phyloP scores from a whole-genome alignment of 2,329 filamentous ascomycete species.

The Lecanicillium sp. region DNA sequence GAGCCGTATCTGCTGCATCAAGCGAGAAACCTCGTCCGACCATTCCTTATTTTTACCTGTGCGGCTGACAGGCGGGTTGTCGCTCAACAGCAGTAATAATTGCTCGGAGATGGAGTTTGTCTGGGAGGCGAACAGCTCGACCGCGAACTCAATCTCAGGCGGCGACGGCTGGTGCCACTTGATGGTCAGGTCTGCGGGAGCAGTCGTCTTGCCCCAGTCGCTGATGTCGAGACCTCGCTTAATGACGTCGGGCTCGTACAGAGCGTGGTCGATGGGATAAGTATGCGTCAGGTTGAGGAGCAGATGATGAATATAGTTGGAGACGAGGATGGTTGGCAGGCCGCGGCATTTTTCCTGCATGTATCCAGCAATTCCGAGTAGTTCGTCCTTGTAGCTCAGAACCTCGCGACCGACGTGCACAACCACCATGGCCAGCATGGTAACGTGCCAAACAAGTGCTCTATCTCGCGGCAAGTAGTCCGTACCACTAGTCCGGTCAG shows the following conservation, averaged over 20 bases:
- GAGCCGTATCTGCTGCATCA: constrained; percentile 81
- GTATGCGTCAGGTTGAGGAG: constrained; percentile 91
- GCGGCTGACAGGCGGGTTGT: constrained; percentile 74
- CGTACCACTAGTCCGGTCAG: constrained; percentile 84
- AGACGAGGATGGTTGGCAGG: constrained; percentile 90
- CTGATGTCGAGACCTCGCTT: constrained; percentile 64
- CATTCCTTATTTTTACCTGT: constrained; percentile 97
- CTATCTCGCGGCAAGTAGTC: constrained; percentile 91
- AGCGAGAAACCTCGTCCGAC: constrained; percentile 92
- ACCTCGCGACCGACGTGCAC: constrained; percentile 92
- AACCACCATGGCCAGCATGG: constrained; percentile 95
- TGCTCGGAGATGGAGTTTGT: constrained; percentile 69
- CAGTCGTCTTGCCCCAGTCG: constrained; percentile 78
- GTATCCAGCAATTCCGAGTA: constrained; percentile 86
- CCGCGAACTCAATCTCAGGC: constrained; percentile 80
- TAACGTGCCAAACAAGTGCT: constrained; percentile 92
- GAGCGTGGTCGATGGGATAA: constrained; percentile 81
- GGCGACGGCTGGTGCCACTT: constrained; percentile 83
- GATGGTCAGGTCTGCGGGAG: constrained; percentile 71
- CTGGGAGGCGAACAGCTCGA: constrained; percentile 82
- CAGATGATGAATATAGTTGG: constrained; percentile 95
- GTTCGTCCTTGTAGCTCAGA: constrained; percentile 78
- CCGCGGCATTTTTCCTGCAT: constrained; percentile 97
- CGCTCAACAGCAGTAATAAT: constrained; percentile 72
- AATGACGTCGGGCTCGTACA: constrained; percentile 76